Conservation (phyloP, 2,329 filamentous ascomycete species). For the Cercospora zeina region DNA sequence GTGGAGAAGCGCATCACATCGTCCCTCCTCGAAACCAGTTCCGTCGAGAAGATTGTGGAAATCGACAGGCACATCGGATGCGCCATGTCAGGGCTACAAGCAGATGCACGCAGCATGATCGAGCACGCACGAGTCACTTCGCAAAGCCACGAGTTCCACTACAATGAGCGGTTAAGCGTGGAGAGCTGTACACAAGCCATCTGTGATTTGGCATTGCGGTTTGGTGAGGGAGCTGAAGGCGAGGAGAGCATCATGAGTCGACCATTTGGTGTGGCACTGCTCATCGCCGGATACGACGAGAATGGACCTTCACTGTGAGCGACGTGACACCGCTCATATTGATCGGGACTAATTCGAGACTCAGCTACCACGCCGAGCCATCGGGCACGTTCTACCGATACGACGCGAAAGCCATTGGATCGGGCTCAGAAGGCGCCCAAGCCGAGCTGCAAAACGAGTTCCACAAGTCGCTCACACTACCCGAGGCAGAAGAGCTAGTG, state of each 20-base stretch:
- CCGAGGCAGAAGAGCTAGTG: constrained; percentile 90
- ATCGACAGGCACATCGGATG: constrained; percentile 98
- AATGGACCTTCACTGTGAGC: constrained; percentile 83
- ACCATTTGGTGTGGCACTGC: constrained; percentile 91
- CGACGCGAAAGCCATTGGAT: constrained; percentile 97
- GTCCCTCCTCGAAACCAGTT: constrained; percentile 93
- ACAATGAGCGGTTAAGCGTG: constrained; percentile 88
- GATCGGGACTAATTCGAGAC: constrained; percentile 10
- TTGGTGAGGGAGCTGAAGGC: constrained; percentile 79
- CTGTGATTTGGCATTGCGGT: constrained; percentile 92
- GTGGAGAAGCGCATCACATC: constrained; percentile 99
- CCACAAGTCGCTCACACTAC: constrained; percentile 92
- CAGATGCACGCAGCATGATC: constrained; percentile 94
- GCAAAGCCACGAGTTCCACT: constrained; percentile 97
- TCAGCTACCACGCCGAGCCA: constrained; percentile 90
- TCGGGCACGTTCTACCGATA: constrained; percentile 99
- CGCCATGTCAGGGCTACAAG: constrained; percentile 97
- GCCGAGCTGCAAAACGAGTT: constrained; percentile 98
- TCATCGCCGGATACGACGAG: constrained; percentile 97
- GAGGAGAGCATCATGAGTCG: constrained; percentile 94
- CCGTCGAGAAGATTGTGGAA: constrained; percentile 99
- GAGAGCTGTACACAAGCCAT: constrained; percentile 99
- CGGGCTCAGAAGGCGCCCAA: constrained; percentile 94
- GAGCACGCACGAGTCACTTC: constrained; percentile 95
- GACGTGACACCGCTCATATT: constrained; percentile 1